Percentiles rank a stretch among this genome's conserved stretches.
Conservation (phyloP, 2,329 filamentous ascomycete species). For the Trichoderma sp. region DNA sequence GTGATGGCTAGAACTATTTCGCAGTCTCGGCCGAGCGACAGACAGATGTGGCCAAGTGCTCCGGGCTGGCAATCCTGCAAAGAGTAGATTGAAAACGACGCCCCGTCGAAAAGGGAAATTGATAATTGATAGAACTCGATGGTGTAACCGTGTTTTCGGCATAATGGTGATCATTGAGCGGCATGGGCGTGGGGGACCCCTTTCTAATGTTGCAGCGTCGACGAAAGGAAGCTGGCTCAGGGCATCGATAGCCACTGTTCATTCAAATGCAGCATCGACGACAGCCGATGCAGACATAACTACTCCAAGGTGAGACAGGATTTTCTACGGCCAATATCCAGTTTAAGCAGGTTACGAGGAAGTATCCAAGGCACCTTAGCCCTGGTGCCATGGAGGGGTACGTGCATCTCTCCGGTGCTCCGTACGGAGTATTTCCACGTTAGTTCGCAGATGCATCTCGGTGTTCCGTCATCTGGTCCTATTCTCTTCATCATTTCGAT, state of each 20-base stretch:
- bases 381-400: neutral
- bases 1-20: constrained; percentile 6
- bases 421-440: constrained; percentile 16
- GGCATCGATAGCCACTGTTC: neutral
- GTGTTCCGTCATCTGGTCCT: constrained; percentile 14
- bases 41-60: neutral
- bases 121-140: constrained; percentile 6
- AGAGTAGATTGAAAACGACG: neutral
- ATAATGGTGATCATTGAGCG: constrained; percentile 20
- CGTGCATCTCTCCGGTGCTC: neutral
- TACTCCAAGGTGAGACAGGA: neutral
- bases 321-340: constrained; percentile 3
- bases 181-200: constrained; percentile 4
- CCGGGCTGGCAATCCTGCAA: constrained; percentile 15
- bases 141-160: constrained; percentile 14
- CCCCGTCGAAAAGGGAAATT: constrained; percentile 2
- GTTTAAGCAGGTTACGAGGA: constrained; percentile 7
- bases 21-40: constrained; percentile 14
- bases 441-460: constrained; percentile 24
- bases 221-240: neutral
- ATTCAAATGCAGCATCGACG: neutral
- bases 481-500: constrained; percentile 12
- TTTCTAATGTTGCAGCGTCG: neutral
- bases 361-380: neutral
- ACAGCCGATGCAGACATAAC: neutral